Evolutionary conservation across 345 rosid genomes (phyloP).

Genomic region (Populus deltoides): DNA sequence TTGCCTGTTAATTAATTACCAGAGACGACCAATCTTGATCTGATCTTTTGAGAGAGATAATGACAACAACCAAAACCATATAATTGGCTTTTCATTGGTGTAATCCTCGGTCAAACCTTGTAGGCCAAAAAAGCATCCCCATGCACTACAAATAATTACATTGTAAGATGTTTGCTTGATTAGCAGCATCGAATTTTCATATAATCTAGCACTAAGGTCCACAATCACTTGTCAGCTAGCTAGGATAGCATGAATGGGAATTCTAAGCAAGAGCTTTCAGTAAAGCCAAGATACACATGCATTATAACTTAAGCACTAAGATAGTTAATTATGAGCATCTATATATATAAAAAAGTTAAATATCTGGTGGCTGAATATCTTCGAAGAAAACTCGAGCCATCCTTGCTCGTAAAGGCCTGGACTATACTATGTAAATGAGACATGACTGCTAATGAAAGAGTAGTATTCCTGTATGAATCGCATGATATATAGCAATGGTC

Average conservation of each 20-base stretch:
- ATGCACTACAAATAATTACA: neutral
- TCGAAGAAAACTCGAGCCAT: neutral
- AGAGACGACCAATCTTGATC: neutral
- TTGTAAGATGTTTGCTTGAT: neutral
- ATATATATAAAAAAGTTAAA: too few species aligned
- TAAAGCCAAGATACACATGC: neutral
- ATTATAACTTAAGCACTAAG: slow-evolving; percentile 2
- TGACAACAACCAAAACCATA: neutral
- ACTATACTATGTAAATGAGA: too few species aligned
- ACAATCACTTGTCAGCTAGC: neutral
- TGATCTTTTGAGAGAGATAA: neutral
- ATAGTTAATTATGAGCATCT: neutral
- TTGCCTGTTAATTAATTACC: neutral
- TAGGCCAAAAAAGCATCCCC: neutral
- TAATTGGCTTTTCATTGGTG: neutral
- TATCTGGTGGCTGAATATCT: neutral
- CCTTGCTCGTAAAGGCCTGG: too few species aligned
- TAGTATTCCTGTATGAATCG: too few species aligned
- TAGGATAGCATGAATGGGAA: neutral
- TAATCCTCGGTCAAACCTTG: slow-evolving; percentile 1
- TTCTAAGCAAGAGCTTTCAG: neutral
- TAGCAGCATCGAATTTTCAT: neutral
- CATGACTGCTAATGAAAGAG: too few species aligned
- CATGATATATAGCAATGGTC: too few species aligned
- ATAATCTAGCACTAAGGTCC: neutral